Conservation (phyloP, 1,139 yeast species). For the Sugiyamaella novakii region DNA sequence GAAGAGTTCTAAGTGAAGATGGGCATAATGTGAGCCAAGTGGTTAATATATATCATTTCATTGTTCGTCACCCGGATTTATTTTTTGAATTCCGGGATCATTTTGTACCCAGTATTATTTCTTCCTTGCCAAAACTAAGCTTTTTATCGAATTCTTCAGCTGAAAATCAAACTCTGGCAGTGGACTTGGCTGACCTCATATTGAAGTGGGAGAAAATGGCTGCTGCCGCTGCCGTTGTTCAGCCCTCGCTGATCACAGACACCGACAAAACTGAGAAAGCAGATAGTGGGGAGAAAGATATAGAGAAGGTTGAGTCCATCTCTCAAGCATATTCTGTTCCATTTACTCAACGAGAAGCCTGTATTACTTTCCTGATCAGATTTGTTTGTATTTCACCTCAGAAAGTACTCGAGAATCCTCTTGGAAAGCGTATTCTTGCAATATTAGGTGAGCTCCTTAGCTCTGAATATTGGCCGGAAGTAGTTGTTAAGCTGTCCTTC, state of each 20-base stretch:
- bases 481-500: conserved; percentile 75
- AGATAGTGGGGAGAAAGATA: conserved; percentile 9
- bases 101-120: conserved; percentile 81
- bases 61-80: conserved; percentile 81
- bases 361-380: conserved; percentile 86
- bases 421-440: conserved; percentile 78
- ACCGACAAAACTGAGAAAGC: conserved; percentile 22
- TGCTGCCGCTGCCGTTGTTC: conserved; percentile 3
- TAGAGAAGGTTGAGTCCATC: conserved; percentile 26
- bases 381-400: conserved; percentile 87
- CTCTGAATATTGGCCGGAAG: conserved; percentile 82
- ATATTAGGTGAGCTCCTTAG: conserved; percentile 73
- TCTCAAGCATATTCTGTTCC: conserved; percentile 58
- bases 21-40: conserved; percentile 82
- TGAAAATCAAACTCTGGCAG: conserved; percentile 83
- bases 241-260: conserved; percentile 3
- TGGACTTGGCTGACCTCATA: conserved; percentile 84
- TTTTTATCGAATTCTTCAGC: conserved; percentile 76
- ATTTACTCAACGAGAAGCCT: conserved; percentile 81
- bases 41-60: conserved; percentile 84
- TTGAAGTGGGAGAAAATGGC: conserved; percentile 73
- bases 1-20: conserved; percentile 88
- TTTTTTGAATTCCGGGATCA: conserved; percentile 88
- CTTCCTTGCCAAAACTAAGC: conserved; percentile 94
- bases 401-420: conserved; percentile 78